These are phyloP conservation scores for Rosa multiflora DNA, from an alignment of 306 rosid genomes.

Conservation along the genomic window DNA sequence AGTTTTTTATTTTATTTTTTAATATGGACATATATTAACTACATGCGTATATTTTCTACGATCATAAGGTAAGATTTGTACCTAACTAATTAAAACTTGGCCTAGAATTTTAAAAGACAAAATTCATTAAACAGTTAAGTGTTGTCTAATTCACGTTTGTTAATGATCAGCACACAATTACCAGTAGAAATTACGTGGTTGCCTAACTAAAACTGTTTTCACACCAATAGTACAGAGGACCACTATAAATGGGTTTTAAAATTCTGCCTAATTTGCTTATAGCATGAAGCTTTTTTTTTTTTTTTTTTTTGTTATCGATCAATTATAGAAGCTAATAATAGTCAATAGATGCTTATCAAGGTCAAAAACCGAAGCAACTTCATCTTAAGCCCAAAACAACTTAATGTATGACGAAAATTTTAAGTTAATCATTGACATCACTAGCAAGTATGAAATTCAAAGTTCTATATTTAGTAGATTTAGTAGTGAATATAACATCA, in stretches of 20 bases:
- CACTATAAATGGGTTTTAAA: neutral
- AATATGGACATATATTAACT: neutral
- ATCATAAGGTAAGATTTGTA: neutral
- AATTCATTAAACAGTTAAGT: too few relatives aligned
- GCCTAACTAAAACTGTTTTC: neutral
- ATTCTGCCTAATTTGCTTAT: slow-evolving; percentile 12
- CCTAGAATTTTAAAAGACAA: neutral
- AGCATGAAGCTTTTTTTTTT: neutral
- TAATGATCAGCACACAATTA: neutral
- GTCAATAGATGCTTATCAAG: neutral
- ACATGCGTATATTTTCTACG: neutral
- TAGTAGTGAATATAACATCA: too few relatives aligned
- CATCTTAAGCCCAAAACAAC: neutral
- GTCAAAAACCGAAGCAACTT: too few relatives aligned
- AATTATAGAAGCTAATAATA: neutral
- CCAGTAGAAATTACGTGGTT: neutral
- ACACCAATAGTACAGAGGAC: neutral
- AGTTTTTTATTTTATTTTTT: too few relatives aligned
- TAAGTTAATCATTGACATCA: too few relatives aligned
- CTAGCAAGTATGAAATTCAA: too few relatives aligned
- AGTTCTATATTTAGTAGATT: too few relatives aligned
- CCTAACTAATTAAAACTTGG: neutral
- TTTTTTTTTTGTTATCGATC: too few relatives aligned
- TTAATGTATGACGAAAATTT: too few relatives aligned
- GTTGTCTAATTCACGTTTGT: neutral